Percentiles rank a stretch among this genome's conserved stretches.
These are phyloP conservation scores for Phoenix roebelenii DNA, from an alignment of 176 grass and related monocot species.

Conservation along the genomic window DNA sequence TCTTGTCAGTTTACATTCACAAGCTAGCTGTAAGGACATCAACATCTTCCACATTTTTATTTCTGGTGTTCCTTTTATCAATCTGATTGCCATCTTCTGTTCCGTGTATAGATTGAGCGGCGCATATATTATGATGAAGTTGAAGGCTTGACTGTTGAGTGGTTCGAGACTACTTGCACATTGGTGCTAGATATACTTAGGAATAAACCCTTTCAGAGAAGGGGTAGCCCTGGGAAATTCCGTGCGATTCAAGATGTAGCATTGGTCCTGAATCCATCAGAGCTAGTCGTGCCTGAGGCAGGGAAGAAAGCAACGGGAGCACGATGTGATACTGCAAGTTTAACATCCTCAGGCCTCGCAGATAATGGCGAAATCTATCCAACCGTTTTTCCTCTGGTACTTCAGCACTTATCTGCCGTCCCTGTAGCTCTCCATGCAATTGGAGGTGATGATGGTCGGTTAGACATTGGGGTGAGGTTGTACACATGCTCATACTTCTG, in stretches of 20 bases:
- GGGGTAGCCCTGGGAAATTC: slow-evolving; percentile 30
- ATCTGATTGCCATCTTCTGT: neutral
- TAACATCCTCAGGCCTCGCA: slow-evolving; percentile 18
- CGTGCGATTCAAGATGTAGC: slow-evolving; percentile 63
- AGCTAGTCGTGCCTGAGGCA: slow-evolving; percentile 29
- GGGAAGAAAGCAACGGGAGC: slow-evolving; percentile 21
- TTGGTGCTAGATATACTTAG: slow-evolving; percentile 63
- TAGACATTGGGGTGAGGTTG: slow-evolving; percentile 61
- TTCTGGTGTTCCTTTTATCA: slow-evolving; percentile 18
- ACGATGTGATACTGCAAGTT: slow-evolving; percentile 2
- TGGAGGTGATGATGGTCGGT: slow-evolving; percentile 52
- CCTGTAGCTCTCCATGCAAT: slow-evolving; percentile 73
- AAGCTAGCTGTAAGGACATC: slow-evolving; percentile 58
- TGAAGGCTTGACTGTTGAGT: slow-evolving; percentile 57
- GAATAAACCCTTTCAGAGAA: slow-evolving; percentile 40
- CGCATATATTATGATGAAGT: slow-evolving; percentile 95
- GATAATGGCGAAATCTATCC: slow-evolving; percentile 30
- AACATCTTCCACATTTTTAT: neutral
- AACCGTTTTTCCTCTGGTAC: slow-evolving; percentile 57
- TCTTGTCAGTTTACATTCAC: slow-evolving; percentile 82
- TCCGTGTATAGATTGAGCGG: slow-evolving; percentile 55
- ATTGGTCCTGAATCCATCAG: slow-evolving; percentile 58
- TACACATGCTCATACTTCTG: slow-evolving; percentile 69
- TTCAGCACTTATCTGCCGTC: slow-evolving; percentile 52
- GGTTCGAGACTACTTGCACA: slow-evolving; percentile 73